Conservation (phyloP, 345 rosid genomes). For the Melaleuca quinquenervia region DNA sequence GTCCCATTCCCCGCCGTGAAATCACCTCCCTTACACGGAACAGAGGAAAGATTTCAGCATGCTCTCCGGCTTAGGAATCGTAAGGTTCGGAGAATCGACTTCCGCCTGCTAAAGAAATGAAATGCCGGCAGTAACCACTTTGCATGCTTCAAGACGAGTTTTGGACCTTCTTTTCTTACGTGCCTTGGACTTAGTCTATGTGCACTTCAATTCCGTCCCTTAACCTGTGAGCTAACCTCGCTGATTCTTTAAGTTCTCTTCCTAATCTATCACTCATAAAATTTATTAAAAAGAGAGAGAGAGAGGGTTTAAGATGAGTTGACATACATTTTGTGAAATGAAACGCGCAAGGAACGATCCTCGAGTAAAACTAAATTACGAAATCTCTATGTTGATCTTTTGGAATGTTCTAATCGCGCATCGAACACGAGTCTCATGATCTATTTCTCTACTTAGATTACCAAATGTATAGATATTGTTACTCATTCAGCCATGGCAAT, state of each 20-base stretch:
- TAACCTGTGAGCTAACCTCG: neutral
- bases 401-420: neutral
- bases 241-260: neutral
- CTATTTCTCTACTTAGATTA: neutral
- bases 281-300: too few species aligned
- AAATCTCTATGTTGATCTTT: accelerated
- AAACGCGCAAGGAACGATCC: neutral
- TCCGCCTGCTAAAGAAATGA: neutral
- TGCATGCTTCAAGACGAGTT: neutral
- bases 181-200: neutral
- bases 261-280: neutral
- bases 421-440: neutral
- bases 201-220: neutral
- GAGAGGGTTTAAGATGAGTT: neutral
- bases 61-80: neutral
- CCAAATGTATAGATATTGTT: neutral
- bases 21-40: constrained; percentile 3
- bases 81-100: neutral
- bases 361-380: neutral
- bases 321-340: neutral
- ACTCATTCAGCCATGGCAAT: accelerated
- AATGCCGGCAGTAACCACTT: neutral
- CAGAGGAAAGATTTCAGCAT: neutral
- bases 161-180: too few species aligned
- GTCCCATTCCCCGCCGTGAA: constrained; percentile 12